A percentile compares a stretch with the other conserved stretches of the same genome.
Conservation (phyloP, 2,329 filamentous ascomycete genomes). For the Monosporascus sp. region DNA sequence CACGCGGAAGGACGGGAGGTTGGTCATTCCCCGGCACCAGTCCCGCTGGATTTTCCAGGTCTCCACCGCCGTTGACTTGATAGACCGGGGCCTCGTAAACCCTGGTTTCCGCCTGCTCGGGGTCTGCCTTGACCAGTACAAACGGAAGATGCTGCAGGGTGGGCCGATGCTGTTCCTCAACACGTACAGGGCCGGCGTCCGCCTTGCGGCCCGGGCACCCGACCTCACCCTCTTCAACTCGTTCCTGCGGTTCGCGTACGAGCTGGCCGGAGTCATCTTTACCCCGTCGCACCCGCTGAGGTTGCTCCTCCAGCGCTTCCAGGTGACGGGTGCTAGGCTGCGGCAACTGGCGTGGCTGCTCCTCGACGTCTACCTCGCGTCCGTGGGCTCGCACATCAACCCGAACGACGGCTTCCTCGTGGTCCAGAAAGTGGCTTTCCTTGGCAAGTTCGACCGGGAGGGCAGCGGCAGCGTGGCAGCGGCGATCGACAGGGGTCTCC, state of each 20-base stretch:
- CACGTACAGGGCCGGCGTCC: constrained; percentile 6
- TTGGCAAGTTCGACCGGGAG: neutral
- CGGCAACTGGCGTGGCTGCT: neutral
- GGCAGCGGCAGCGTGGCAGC: neutral
- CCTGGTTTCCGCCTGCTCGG: constrained; percentile 14
- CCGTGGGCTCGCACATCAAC: neutral
- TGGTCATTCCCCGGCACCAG: constrained; percentile 6
- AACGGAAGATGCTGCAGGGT: constrained; percentile 7
- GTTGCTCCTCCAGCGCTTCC: neutral
- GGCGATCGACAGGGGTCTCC: constrained; percentile 4
- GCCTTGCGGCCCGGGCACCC: neutral
- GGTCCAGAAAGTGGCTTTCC: neutral
- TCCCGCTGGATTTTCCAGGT: constrained; percentile 14
- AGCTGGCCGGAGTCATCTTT: neutral
- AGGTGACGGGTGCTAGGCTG: neutral
- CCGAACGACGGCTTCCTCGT: neutral
- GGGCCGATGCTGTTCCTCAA: constrained; percentile 16
- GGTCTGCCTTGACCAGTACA: constrained; percentile 12
- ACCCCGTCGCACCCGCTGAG: neutral
- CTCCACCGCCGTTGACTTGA: constrained; percentile 10
- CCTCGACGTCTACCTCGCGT: neutral
- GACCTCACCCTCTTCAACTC: neutral
- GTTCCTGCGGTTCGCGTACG: neutral
- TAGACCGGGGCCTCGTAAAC: constrained; percentile 9
- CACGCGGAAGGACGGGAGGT: constrained; percentile 4